Percentiles rank a stretch among this genome's conserved stretches.
Conservation (phyloP, 78 protist species). For the Tieghemostelium lacteum region DNA sequence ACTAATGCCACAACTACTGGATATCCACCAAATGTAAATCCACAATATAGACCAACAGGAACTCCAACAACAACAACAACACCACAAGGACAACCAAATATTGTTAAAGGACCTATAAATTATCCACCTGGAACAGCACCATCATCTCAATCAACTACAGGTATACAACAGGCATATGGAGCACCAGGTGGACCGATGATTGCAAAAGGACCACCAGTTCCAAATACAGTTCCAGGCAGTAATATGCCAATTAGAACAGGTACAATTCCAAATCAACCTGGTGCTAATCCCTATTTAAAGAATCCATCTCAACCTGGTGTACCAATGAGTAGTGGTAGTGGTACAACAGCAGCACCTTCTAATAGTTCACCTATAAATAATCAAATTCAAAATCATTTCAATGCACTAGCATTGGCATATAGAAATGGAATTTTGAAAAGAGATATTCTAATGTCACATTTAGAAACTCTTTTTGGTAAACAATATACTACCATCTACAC, state of each 20-base stretch:
- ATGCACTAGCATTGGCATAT: background rate
- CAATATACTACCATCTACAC: background rate
- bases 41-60: background rate
- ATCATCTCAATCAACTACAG: background rate
- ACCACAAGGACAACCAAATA: conserved; percentile 31
- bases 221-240: background rate
- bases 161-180: background rate
- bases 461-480: background rate
- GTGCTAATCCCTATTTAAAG: background rate
- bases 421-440: background rate
- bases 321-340: background rate
- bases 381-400: background rate
- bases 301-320: background rate
- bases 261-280: background rate
- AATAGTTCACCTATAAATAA: background rate
- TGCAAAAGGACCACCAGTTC: background rate
- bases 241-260: background rate
- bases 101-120: background rate
- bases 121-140: conserved; percentile 14
- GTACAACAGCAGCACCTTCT: background rate
- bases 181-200: background rate
- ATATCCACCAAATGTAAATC: background rate
- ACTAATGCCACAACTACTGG: background rate
- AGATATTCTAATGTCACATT: background rate
- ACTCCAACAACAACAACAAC: conserved; percentile 15